These are phyloP conservation scores for Candida bentonensis DNA, from an alignment of 805 yeast species.

Conservation along the genomic window DNA sequence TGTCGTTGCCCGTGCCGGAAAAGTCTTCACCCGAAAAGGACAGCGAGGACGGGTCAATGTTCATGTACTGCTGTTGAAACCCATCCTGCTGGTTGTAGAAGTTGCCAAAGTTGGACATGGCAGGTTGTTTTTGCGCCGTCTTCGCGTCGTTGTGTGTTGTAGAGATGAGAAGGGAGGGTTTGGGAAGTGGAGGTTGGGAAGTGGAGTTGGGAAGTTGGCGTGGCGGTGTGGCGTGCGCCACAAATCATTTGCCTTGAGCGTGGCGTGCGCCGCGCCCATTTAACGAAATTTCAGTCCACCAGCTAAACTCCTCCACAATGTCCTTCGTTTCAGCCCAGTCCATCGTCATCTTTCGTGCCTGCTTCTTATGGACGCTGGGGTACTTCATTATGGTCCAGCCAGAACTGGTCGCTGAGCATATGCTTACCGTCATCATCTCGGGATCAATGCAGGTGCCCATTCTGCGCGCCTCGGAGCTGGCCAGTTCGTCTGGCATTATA, in stretches of 20 bases:
- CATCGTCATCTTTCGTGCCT: background rate
- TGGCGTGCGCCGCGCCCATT: too few species aligned
- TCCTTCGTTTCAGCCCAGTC: background rate
- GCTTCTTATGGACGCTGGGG: background rate
- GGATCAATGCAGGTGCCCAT: background rate
- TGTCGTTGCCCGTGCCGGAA: background rate
- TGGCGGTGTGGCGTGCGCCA: too few species aligned
- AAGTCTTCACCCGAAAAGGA: background rate
- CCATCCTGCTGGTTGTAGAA: background rate
- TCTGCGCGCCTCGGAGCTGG: background rate
- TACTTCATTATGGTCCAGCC: background rate
- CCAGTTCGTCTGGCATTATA: background rate
- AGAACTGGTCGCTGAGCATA: background rate
- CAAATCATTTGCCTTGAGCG: too few species aligned
- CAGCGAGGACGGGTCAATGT: conserved; percentile 1
- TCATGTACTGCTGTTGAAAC: conserved; percentile 1
- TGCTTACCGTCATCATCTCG: background rate
- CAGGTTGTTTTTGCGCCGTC: too few species aligned
- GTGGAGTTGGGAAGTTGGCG: background rate
- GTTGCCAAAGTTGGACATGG: conserved; percentile 1
- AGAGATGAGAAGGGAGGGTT: background rate
- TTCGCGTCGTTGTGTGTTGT: too few species aligned
- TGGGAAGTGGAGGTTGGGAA: background rate
- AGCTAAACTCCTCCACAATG: too few species aligned
- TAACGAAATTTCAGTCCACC: too few species aligned